Base-by-base conservation (phyloP, 2,329 filamentous ascomycete genomes). In the Talaromyces sp. region DNA sequence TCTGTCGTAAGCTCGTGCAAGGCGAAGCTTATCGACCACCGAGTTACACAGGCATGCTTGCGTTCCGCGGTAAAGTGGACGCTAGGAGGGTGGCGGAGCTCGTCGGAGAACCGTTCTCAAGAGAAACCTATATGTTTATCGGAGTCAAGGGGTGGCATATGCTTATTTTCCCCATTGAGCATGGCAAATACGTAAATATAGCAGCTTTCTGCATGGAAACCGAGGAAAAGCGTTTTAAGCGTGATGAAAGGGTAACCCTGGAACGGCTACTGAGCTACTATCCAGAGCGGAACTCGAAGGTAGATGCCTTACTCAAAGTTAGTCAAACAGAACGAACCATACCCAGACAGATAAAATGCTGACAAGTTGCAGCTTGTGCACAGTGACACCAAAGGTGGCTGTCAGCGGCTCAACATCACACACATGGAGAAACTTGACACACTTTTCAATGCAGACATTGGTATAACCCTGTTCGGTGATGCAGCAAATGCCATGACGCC, bases 181-280 rank as follows among this genome's bases (percentile, higher is more conserved):
- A 63, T 2, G 61, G 56, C 50, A 55, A 52, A 33, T 58, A 46
- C 9, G 56, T 58, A 1, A 63, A 63, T 12, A 59, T 63, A n/a
- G 61, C 61, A 8, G 61, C 55, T 16, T 63, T 63, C 23, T 58
- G 46, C 8, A 11, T 55, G 12, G 56, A 63, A 23, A 37, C 61
- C 6, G 55, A 63, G 28, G 40, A 55, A 50, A 55, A 63, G n/a
- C 23, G 37, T 7, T 59, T 54, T 33, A 58, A n/a, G 9, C 61
- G 61, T 14, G 56, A 63, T 28, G 61, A 63, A 35, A 63, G 59
- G 14, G 61, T 63, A 11, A 63, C 61, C 5, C 33, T 63, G 35
- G 56, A 63, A 21, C 35, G 59, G 61, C 21, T 63, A 0, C 16
- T 63, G 5, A 58, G 55, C 25, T 46, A 63, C n/a, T 63, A 54